These are phyloP conservation scores for Byssochlamys sp. DNA, from an alignment of 2,329 filamentous ascomycete genomes.

Conservation along the genomic window DNA sequence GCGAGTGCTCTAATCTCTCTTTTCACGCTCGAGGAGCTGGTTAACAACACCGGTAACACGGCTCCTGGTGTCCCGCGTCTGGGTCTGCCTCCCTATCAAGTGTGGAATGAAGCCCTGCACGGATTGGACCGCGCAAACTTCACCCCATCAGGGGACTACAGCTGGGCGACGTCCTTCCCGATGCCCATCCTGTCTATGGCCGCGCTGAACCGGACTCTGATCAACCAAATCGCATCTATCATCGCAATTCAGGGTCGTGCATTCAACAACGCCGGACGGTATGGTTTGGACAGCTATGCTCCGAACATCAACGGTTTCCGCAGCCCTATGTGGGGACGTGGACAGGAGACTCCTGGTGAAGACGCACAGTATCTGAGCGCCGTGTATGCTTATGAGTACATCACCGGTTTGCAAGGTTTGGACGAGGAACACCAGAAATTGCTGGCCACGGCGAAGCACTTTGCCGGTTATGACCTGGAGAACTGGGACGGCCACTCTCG, in stretches of 20 bases:
- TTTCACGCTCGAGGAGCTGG: slow-evolving; percentile 46
- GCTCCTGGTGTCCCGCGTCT: slow-evolving; percentile 46
- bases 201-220: slow-evolving; percentile 54
- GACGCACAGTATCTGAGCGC: slow-evolving; percentile 42
- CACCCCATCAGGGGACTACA: slow-evolving; percentile 44
- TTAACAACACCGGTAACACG: slow-evolving; percentile 43
- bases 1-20: slow-evolving; percentile 42
- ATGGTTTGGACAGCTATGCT: slow-evolving; percentile 33
- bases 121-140: slow-evolving; percentile 53
- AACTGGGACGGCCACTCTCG: slow-evolving; percentile 35
- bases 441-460: slow-evolving; percentile 51
- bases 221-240: slow-evolving; percentile 47
- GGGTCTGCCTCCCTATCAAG: slow-evolving; percentile 50
- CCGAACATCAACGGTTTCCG: slow-evolving; percentile 59
- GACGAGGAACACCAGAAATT: slow-evolving; percentile 32
- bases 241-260: slow-evolving; percentile 53
- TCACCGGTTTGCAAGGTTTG: slow-evolving; percentile 45
- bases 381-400: slow-evolving; percentile 44
- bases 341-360: slow-evolving; percentile 52
- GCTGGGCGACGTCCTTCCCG: slow-evolving; percentile 56
- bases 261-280: slow-evolving; percentile 52
- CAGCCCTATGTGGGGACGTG: slow-evolving; percentile 55
- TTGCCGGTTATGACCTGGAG: slow-evolving; percentile 50
- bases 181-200: slow-evolving; percentile 54
- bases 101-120: slow-evolving; percentile 53